These are phyloP conservation scores for Lipomyces sp. DNA, from an alignment of 805 yeast genomes.

Conservation along the genomic window DNA sequence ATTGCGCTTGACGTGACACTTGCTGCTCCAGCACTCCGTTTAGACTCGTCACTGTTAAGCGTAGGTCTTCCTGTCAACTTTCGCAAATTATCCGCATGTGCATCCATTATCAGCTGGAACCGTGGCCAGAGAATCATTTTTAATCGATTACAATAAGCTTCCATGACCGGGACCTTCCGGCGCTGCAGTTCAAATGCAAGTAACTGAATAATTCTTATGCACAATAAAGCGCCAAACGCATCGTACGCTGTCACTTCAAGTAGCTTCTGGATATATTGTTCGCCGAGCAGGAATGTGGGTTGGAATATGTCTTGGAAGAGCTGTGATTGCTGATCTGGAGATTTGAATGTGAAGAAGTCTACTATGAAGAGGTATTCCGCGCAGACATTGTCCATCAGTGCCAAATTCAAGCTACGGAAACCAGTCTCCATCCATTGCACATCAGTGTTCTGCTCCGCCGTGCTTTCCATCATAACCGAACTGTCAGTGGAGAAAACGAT, in stretches of 20 bases:
- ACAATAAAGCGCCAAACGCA: conserved; percentile 74
- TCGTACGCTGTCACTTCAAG: conserved; percentile 55
- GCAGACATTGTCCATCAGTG: conserved; percentile 73
- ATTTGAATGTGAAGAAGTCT: conserved; percentile 60
- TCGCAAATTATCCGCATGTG: conserved; percentile 74
- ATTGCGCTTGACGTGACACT: conserved; percentile 35
- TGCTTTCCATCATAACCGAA: conserved; percentile 76
- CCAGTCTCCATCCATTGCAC: conserved; percentile 74
- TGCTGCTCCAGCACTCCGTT: conserved; percentile 43
- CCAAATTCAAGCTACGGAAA: conserved; percentile 71
- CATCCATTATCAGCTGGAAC: conserved; percentile 75
- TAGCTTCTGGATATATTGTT: conserved; percentile 53
- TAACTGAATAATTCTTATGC: conserved; percentile 71
- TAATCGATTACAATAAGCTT: conserved; percentile 69
- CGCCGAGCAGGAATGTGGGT: conserved; percentile 58
- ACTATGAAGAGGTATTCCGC: conserved; percentile 76
- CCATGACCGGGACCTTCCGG: conserved; percentile 70
- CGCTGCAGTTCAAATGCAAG: conserved; percentile 69
- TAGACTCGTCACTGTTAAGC: conserved; percentile 44
- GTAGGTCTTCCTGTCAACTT: conserved; percentile 38
- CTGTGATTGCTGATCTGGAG: conserved; percentile 36
- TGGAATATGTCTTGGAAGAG: conserved; percentile 56
- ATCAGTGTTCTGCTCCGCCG: conserved; percentile 76
- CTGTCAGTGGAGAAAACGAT: conserved; percentile 60
- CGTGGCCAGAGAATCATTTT: conserved; percentile 82